Evolutionary conservation across 2,329 filamentous ascomycete species (phyloP), one percentile per base, ranked within the genome.

Genomic region (Ophiognomonia clavigignenti-juglandacearum): DNA sequence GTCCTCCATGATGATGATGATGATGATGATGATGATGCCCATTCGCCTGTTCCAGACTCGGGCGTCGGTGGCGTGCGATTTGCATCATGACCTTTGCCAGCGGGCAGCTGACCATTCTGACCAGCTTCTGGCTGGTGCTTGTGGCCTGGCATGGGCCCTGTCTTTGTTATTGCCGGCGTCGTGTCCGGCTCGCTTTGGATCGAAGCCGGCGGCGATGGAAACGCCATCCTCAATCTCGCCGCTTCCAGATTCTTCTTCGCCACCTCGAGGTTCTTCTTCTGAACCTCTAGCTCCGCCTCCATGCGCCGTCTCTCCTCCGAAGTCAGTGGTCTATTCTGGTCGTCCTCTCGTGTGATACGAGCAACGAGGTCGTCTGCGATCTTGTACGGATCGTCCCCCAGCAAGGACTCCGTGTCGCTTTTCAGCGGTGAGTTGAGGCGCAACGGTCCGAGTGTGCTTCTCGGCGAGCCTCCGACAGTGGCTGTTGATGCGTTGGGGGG

Each of bases 391-490:
- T 58, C 61, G 35, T 64, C 62, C 20, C 57, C 59, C 39, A 64
- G 56, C n/a, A 59, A 53, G 9, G 61, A 61, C n/a, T 53, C 44
- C 11, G 51, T 47, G 34, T 60, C 57, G 32, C 51, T 51, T 2
- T 55, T 47, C 5, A 53, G 53, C 7, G 40, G 56, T 27, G 48
- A 57, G 32, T 29, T 64, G 34, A 70, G 62, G 34, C 66, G 66
- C n/a, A 66, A n/a, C n/a, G 63, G n/a, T 61, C 64, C 9, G 74
- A 57, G 1, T 69, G 66, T n/a, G 11, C 67, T 72, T 48, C 59
- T 70, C 2, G 62, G 59, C 4, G 58, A 29, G 16, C 45, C 44
- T 32, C 57, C 53, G 8, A 61, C 59, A 11, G 53, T 58, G 10
- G 54, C 59, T 16, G 58, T 51, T 42, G 56, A 37, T 41, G 54